Percentiles rank a stretch among this genome's conserved stretches.
Evolutionary conservation across 495 filamentous ascomycete genomes (phyloP).

Genomic region (Tetracladium marchalianum): DNA sequence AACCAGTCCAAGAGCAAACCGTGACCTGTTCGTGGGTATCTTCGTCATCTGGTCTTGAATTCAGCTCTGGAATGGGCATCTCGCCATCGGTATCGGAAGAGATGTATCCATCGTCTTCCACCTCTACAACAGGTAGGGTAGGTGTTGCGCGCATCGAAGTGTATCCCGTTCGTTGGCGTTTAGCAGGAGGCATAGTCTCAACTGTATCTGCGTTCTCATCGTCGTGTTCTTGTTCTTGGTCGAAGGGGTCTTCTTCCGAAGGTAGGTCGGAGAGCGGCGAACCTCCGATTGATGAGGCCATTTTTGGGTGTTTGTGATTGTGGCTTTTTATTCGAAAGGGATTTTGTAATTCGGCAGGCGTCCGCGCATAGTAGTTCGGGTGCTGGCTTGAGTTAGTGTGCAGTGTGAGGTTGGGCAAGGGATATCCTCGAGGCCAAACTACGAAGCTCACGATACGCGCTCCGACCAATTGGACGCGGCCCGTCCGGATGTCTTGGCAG

Average conservation of each 20-base stretch:
- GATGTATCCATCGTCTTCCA: slow-evolving; percentile 34
- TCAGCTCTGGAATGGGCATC: slow-evolving; percentile 58
- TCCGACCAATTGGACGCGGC: not conserved
- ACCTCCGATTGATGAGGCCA: slow-evolving; percentile 1
- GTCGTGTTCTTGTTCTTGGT: slow-evolving; percentile 33
- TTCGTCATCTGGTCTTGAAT: slow-evolving; percentile 55
- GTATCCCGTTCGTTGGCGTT: slow-evolving; percentile 37
- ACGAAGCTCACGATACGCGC: not conserved
- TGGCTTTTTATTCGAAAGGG: not conserved
- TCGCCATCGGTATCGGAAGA: slow-evolving; percentile 83
- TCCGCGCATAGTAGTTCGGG: not conserved
- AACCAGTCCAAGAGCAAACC: slow-evolving; percentile 82
- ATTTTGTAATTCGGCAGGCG: slow-evolving; percentile 3
- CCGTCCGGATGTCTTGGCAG: not conserved
- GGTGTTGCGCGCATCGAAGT: slow-evolving; percentile 36
- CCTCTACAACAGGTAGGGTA: slow-evolving; percentile 18
- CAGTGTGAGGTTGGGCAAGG: not conserved
- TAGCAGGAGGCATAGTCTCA: slow-evolving; percentile 31
- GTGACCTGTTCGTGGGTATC: slow-evolving; percentile 86
- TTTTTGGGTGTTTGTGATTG: no score
- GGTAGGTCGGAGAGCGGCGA: slow-evolving; percentile 21
- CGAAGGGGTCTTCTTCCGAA: slow-evolving; percentile 31
- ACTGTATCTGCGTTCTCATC: slow-evolving; percentile 26
- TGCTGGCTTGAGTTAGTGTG: not conserved
- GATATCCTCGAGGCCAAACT: not conserved